A percentile compares a stretch with the other conserved stretches of the same genome.
Evolutionary conservation across 139 green algal genomes (phyloP).

Genomic region (Auxenochlorella pyrenoidosa): DNA sequence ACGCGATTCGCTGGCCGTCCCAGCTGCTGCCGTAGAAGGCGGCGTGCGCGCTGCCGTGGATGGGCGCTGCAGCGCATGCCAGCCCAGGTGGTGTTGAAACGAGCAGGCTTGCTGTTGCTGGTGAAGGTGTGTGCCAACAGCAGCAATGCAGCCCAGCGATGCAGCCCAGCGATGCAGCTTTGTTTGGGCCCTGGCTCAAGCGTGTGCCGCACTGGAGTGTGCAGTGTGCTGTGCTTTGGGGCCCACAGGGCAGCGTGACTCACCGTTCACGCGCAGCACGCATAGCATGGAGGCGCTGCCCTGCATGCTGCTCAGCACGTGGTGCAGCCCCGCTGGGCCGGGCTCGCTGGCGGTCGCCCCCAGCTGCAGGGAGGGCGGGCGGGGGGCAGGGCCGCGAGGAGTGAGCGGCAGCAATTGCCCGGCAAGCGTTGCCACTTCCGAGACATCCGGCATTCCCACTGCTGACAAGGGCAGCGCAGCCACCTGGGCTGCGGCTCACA

Average conservation of each 20-base stretch:
- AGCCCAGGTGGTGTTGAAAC: background rate
- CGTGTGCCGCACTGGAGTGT: background rate
- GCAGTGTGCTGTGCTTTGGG: background rate
- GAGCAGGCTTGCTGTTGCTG: background rate
- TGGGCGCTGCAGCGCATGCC: background rate
- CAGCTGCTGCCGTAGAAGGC: conserved; percentile 44
- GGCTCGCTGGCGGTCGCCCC: background rate
- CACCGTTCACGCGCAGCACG: conserved; percentile 2
- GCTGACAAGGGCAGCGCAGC: too few relatives aligned
- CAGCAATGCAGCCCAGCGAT: too few relatives aligned
- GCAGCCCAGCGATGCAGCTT: too few relatives aligned
- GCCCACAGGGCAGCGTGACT: background rate
- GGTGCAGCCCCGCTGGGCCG: conserved; percentile 5
- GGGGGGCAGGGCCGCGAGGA: background rate
- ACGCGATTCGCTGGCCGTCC: conserved; percentile 43
- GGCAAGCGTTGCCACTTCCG: too few relatives aligned
- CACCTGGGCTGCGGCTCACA: too few relatives aligned
- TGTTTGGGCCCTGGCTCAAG: too few relatives aligned
- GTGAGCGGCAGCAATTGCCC: background rate
- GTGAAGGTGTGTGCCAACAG: too few relatives aligned
- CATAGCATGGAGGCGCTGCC: conserved; percentile 22
- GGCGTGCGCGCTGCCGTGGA: conserved; percentile 37
- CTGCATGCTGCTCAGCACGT: conserved; percentile 16
- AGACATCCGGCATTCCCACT: too few relatives aligned
- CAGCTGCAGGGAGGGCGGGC: conserved; percentile 1